Conservation (phyloP, 139 green algal species). For the Dunaliella sp. region DNA sequence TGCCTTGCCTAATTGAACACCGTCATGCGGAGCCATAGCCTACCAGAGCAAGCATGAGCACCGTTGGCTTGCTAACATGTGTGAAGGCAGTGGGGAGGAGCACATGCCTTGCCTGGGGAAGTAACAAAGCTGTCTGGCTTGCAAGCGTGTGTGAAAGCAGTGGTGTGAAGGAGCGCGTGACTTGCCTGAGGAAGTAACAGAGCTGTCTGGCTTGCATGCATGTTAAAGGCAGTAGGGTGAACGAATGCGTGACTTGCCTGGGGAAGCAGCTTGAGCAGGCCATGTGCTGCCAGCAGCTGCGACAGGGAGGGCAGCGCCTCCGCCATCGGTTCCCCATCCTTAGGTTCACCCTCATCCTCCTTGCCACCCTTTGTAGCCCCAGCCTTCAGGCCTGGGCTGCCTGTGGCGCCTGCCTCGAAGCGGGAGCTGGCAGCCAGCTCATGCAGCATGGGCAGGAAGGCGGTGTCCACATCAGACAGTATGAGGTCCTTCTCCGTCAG, state of each 20-base stretch:
- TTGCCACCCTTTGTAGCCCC: neutral
- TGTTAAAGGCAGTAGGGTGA: no score
- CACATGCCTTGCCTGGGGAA: no score
- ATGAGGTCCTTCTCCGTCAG: slow-evolving; percentile 9
- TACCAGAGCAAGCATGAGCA: no score
- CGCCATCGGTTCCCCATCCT: neutral
- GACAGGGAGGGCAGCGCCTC: slow-evolving; percentile 12
- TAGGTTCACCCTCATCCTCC: neutral
- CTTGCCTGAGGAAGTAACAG: no score
- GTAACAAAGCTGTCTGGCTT: no score
- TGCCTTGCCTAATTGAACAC: no score
- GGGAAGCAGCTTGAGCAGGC: slow-evolving; percentile 25
- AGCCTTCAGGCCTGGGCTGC: neutral
- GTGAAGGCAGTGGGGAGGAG: no score
- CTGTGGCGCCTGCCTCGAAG: neutral
- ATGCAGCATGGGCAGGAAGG: slow-evolving; percentile 9
- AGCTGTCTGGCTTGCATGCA: no score
- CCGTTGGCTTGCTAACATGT: no score
- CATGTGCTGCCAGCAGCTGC: slow-evolving; percentile 22
- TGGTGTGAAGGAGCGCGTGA: no score
- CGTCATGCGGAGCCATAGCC: no score
- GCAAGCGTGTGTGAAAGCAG: no score
- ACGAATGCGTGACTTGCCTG: slow-evolving; percentile 10
- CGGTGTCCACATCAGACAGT: slow-evolving; percentile 1
- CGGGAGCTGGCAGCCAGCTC: neutral